phyloP scores from a whole-genome alignment of 2,329 filamentous ascomycete genomes.

The Raffaelea arxii region DNA sequence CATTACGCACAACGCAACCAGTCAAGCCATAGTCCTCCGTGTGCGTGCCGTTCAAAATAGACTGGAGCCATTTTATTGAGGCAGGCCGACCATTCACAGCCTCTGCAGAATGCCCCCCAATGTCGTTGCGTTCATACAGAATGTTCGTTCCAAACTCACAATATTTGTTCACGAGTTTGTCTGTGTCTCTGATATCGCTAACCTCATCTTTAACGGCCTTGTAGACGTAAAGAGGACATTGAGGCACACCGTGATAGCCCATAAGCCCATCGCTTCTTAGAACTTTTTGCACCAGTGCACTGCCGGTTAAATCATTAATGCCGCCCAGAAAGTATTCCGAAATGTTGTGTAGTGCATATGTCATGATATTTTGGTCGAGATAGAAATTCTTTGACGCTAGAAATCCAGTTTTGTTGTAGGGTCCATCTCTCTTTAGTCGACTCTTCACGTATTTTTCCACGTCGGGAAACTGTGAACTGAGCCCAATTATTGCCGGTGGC shows the following conservation, averaged over 20 bases:
- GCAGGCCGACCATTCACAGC: slow-evolving; percentile 13
- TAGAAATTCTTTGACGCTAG: slow-evolving; percentile 17
- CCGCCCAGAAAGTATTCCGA: slow-evolving; percentile 30
- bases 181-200: slow-evolving; percentile 26
- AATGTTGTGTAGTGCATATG: slow-evolving; percentile 26
- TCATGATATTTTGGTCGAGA: slow-evolving; percentile 18
- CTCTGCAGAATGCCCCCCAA: slow-evolving; percentile 29
- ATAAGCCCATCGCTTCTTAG: slow-evolving; percentile 22
- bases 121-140: slow-evolving; percentile 30
- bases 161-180: slow-evolving; percentile 6
- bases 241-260: slow-evolving; percentile 29
- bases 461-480: slow-evolving; percentile 23
- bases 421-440: slow-evolving; percentile 18
- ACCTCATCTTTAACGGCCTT: slow-evolving; percentile 28
- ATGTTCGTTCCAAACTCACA: slow-evolving; percentile 32
- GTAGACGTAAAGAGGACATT: slow-evolving; percentile 36
- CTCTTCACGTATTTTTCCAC: slow-evolving; percentile 16
- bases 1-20: slow-evolving; percentile 8
- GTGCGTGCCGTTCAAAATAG: slow-evolving; percentile 11
- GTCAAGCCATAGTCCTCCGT: slow-evolving; percentile 3
- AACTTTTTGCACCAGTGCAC: slow-evolving; percentile 16
- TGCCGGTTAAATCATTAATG: slow-evolving; percentile 8
- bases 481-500: slow-evolving; percentile 24
- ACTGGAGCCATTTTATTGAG: slow-evolving; percentile 15
- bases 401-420: slow-evolving; percentile 25